Base-by-base conservation (phyloP, 2,329 filamentous ascomycete genomes). In the Bipolaris oryzae region DNA sequence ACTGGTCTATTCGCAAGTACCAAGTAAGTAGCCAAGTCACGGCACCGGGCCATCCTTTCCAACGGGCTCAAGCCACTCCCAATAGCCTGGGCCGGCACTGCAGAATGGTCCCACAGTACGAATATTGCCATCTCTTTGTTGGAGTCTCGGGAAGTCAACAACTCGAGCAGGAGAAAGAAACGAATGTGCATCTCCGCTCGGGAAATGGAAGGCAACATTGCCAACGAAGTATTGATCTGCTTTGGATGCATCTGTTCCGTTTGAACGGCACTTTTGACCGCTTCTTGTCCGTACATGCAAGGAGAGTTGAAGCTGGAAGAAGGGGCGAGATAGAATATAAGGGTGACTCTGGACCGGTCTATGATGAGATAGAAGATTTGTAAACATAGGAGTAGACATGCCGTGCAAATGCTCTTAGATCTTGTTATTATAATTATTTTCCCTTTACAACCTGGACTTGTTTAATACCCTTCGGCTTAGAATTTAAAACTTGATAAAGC, bases 251-350 rank as follows among this genome's bases (percentile, higher is more conserved):
- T 44, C 25, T 37, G 46, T n/a, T 23, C 58, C 57, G 53, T 60
- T 60, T 57, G 46, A 47, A 55, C 18, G 50, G 54, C 16, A 38
- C 20, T 37, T 23, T 62, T 61, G 59, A 63, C 61, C 58, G 57
- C 60, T 53, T 16, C 45, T 39, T 56, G 2, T 50, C 34, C 53
- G 49, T 28, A 13, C 18, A 5, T n/a, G 23, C 20, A 9, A 35
- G 2, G 10, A 25, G 5, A 13, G 39, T 5, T 18, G 18, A 38
- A 16, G n/a, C 13, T 23, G 4, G 6, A 6, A 41, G 11, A 5
- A 7, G n/a, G 18, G 7, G 5, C 6, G 25, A 33, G n/a, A 18
- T 13, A n/a, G 56, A 45, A 53, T 49, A 54, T 57, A 57, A 54
- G 28, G 31, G 16, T 11, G 15, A 18, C 35, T 46, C 7, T 52